These are phyloP conservation scores for Suhomyces ambrosiae DNA, from an alignment of 1,139 yeast species.

Conservation along the genomic window DNA sequence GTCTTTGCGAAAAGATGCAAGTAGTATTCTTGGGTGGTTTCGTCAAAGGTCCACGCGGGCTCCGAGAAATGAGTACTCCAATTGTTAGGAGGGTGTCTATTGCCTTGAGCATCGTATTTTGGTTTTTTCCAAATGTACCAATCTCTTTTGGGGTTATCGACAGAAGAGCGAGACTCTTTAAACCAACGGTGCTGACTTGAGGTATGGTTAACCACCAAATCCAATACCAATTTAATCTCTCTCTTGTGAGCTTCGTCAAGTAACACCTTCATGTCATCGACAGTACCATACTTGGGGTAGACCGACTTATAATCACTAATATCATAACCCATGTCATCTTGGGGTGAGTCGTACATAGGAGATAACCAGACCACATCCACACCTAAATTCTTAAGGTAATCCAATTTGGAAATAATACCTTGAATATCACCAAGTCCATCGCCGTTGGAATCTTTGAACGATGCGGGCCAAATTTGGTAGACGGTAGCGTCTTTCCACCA, in stretches of 20 bases:
- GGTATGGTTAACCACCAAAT: conserved; percentile 61
- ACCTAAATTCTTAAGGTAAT: conserved; percentile 54
- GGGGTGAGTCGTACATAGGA: conserved; percentile 62
- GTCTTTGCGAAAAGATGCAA: conserved; percentile 52
- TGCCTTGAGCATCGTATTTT: conserved; percentile 46
- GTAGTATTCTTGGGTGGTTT: conserved; percentile 53
- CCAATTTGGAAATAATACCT: conserved; percentile 54
- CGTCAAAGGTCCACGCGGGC: conserved; percentile 60
- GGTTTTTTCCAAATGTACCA: conserved; percentile 64
- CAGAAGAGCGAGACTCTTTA: conserved; percentile 54
- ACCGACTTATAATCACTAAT: conserved; percentile 55
- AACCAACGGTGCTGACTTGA: conserved; percentile 61
- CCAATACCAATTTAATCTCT: conserved; percentile 55
- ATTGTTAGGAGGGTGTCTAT: conserved; percentile 57
- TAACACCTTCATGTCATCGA: conserved; percentile 52
- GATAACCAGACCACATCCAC: conserved; percentile 58
- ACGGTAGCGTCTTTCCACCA: conserved; percentile 64
- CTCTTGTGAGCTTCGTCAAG: conserved; percentile 50
- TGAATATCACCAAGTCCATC: conserved; percentile 61
- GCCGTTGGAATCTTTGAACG: conserved; percentile 57
- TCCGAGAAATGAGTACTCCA: conserved; percentile 57
- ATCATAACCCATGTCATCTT: conserved; percentile 67
- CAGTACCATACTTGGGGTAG: conserved; percentile 54
- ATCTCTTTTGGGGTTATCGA: conserved; percentile 56
- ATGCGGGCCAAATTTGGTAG: conserved; percentile 63